Evolutionary conservation across 2,329 filamentous ascomycete genomes (phyloP).

Genomic region (Stachybotrys chlorohalonatus): DNA sequence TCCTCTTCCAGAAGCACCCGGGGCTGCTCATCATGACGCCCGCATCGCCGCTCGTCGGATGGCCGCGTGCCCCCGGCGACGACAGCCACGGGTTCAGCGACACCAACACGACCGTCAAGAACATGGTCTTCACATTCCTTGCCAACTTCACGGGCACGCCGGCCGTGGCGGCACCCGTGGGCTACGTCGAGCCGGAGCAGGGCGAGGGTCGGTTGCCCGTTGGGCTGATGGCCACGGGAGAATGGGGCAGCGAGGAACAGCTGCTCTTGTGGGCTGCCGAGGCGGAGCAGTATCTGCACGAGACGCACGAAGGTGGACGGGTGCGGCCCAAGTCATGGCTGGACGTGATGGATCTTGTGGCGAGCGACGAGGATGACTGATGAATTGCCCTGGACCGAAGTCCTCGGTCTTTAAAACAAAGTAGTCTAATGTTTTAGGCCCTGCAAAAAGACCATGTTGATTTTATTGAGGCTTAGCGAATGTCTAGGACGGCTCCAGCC

Average conservation of each 20-base stretch:
- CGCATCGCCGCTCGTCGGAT: slow-evolving; percentile 66
- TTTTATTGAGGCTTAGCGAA: too few relatives aligned
- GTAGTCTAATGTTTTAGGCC: too few relatives aligned
- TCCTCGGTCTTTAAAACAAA: too few relatives aligned
- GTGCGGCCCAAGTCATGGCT: slow-evolving; percentile 45
- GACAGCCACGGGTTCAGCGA: slow-evolving; percentile 66
- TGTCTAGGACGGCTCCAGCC: too few relatives aligned
- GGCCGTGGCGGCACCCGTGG: slow-evolving; percentile 64
- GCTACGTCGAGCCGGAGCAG: slow-evolving; percentile 52
- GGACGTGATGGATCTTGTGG: slow-evolving; percentile 38
- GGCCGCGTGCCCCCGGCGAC: slow-evolving; percentile 52
- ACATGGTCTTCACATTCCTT: slow-evolving; percentile 80
- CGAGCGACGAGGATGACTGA: slow-evolving; percentile 4
- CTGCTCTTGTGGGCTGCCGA: slow-evolving; percentile 52
- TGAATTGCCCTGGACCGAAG: too few relatives aligned
- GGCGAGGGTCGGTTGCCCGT: slow-evolving; percentile 52
- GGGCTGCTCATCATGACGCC: slow-evolving; percentile 73
- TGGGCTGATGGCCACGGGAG: slow-evolving; percentile 53
- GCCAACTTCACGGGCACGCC: slow-evolving; percentile 78
- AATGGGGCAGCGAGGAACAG: slow-evolving; percentile 59
- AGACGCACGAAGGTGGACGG: slow-evolving; percentile 37
- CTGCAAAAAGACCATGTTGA: too few relatives aligned
- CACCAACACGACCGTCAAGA: slow-evolving; percentile 61
- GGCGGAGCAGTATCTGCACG: slow-evolving; percentile 45
- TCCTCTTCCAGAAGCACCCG: slow-evolving; percentile 60